Evolutionary conservation across 164 flowering plant species (phyloP).

Genomic region (Kalanchoe fedtschenkoi): DNA sequence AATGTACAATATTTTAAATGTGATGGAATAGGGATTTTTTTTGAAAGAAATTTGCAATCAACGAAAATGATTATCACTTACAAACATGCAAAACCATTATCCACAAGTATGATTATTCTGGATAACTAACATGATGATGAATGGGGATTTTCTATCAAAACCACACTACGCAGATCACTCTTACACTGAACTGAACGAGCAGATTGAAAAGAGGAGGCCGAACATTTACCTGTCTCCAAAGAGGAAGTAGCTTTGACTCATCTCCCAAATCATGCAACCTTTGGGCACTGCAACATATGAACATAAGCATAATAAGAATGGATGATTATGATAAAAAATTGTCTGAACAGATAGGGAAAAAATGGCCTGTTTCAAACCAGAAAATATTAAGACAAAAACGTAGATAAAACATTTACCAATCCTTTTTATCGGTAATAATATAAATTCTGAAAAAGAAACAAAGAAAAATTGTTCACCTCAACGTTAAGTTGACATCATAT

Average conservation of each 20-base stretch:
- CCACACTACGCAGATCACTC: neutral
- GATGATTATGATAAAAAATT: neutral
- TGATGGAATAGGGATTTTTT: no score
- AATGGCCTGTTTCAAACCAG: neutral
- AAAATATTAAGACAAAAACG: neutral
- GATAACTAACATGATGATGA: neutral
- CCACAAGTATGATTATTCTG: neutral
- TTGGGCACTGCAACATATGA: slow-evolving; percentile 50
- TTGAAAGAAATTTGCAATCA: no score
- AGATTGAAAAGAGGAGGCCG: neutral
- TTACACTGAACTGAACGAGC: no score
- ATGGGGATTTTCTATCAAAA: neutral
- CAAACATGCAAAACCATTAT: neutral
- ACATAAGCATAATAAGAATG: slow-evolving; percentile 8
- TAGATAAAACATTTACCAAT: neutral
- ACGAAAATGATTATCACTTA: neutral
- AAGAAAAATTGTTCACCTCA: slow-evolving; percentile 40
- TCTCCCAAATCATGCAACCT: slow-evolving; percentile 68
- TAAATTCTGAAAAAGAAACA: neutral
- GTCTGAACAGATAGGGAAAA: neutral
- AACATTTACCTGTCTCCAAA: slow-evolving; percentile 90
- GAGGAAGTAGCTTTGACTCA: slow-evolving; percentile 84
- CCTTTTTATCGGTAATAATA: neutral
- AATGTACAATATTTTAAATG: neutral
- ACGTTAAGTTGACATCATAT: slow-evolving; percentile 75